Evolutionary conservation across 371 early-diverging fungal genomes (phyloP).

Genomic region (Mucor plumbeus): DNA sequence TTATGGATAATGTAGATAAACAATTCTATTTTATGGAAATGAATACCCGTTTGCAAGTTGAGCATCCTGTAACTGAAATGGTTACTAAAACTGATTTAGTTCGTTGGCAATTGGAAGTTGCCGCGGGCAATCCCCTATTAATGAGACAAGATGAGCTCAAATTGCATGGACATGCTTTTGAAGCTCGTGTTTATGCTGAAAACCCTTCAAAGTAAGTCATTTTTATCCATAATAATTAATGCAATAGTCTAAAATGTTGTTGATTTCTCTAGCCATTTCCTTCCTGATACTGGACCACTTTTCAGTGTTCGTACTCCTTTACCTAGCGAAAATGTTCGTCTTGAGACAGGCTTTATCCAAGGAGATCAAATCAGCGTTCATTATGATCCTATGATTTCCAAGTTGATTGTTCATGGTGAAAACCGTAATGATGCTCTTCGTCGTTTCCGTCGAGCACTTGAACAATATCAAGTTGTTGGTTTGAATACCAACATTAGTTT

Average conservation of each 20-base stretch:
- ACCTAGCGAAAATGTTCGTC: conserved; percentile 66
- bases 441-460: conserved; percentile 79
- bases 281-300: conserved; percentile 94
- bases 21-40: conserved; percentile 98
- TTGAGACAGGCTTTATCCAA: conserved; percentile 93
- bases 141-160: conserved; percentile 72
- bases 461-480: conserved; percentile 88
- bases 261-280: conserved; percentile 67
- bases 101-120: conserved; percentile 91
- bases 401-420: conserved; percentile 87
- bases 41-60: conserved; percentile 95
- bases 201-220: conserved; percentile 81
- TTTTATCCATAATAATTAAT: background rate
- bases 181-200: conserved; percentile 98
- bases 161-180: conserved; percentile 91
- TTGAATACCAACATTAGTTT: conserved; percentile 93
- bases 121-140: conserved; percentile 84
- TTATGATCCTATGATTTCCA: conserved; percentile 98
- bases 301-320: conserved; percentile 76
- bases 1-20: conserved; percentile 87
- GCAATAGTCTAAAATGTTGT: background rate
- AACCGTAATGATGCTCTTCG: conserved; percentile 88
- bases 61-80: conserved; percentile 98
- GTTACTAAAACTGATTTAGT: conserved; percentile 93
- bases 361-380: conserved; percentile 93